Base-by-base conservation (phyloP, 257 asterid genomes). In the Nicotiana obtusifolia region DNA sequence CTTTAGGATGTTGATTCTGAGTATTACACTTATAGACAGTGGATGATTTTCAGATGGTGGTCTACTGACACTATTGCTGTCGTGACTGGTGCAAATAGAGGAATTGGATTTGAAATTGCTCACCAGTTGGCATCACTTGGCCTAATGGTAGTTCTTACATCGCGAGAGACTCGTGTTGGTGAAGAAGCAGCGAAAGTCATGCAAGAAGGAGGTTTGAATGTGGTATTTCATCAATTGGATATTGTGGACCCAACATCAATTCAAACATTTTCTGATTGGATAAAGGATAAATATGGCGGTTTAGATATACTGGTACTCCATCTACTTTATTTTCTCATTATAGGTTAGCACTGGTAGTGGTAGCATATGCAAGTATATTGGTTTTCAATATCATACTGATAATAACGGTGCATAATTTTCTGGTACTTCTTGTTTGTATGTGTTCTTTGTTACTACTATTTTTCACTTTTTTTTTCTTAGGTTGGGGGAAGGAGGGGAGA, bases 31-130 rank as follows among this genome's bases (percentile, higher is more conserved):
- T 44, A 71, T 13, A 71, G 20, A 20, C 14, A 0, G 3, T 1
- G 0, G 61, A 47, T 49, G 15, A 17, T 61, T 31, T 83, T 81
- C 87, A 93, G 99, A 88, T 95, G 99, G 99, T 95, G 99, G 98
- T 86, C 94, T 11, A 35, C 88, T n/a, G 80, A 88, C 69, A 91
- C 95, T 22, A 44, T 90, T 77, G 99, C 97, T n/a, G 96, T 93
- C 82, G 99, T 95, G 84, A 93, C 99, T 37, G 98, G 99, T 82
- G 93, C 97, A 16, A 95, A 95, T 81, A 89, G 99, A 84, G 99
- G 99, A 69, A 93, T 95, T 26, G 98, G 99, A 35, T 92, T 89
- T 85, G 98, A 95, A 90, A 92, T 91, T 83, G 96, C 90, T 24
- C 94, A 76, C 79, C 98, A 93, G 80, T 91, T 95, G 56, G 97